phyloP scores from a whole-genome alignment of 768 basidiomycete genomes.

The Hortiboletus flavorubellus region DNA sequence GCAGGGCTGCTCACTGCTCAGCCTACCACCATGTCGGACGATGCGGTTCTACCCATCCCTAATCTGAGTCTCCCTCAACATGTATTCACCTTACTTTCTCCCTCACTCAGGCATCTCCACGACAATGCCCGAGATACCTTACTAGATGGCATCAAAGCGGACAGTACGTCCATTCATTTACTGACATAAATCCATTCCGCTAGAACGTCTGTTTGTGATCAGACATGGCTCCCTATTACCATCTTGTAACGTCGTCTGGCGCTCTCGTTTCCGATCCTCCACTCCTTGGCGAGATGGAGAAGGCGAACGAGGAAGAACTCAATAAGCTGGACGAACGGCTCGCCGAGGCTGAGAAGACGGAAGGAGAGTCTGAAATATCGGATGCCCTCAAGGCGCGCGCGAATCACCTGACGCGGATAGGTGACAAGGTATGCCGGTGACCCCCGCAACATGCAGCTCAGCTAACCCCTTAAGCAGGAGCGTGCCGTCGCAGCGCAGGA shows the following conservation, averaged over 20 bases:
- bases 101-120: conserved; percentile 60
- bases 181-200: neutral
- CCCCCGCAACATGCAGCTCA: neutral
- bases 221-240: conserved; percentile 92
- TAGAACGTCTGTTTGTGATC: neutral
- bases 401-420: conserved; percentile 83
- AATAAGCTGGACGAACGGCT: conserved; percentile 72
- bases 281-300: conserved; percentile 29
- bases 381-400: conserved; percentile 85
- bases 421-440: conserved; percentile 57
- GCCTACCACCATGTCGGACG: conserved; percentile 67
- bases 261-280: conserved; percentile 41
- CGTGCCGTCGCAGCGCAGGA: conserved; percentile 77
- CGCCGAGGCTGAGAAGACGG: conserved; percentile 82
- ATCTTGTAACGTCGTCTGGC: conserved; percentile 48
- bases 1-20: neutral
- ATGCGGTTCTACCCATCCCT: conserved; percentile 79
- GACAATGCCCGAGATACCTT: conserved; percentile 61
- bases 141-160: conserved; percentile 70
- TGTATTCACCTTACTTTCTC: conserved; percentile 67
- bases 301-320: conserved; percentile 69
- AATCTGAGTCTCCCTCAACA: conserved; percentile 81
- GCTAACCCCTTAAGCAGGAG: conserved; percentile 48
- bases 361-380: conserved; percentile 91
- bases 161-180: conserved; percentile 53